These are phyloP conservation scores for Cystodermella granulosa DNA, from an alignment of 1,284 basidiomycete genomes.

Conservation along the genomic window DNA sequence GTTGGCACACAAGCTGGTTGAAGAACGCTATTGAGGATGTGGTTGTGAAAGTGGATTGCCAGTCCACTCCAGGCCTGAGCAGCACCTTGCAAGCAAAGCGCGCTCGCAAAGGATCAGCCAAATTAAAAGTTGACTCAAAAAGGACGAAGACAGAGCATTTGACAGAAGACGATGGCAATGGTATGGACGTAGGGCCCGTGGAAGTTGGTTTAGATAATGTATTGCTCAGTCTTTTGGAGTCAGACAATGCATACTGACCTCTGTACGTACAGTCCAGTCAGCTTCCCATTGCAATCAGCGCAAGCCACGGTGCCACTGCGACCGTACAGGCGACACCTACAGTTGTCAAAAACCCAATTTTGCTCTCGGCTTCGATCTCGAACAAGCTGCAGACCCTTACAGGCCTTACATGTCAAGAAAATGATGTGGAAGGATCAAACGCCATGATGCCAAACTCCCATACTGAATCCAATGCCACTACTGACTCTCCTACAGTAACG, in stretches of 20 bases:
- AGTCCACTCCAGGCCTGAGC: not conserved
- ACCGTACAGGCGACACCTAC: not conserved
- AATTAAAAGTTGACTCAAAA: not conserved
- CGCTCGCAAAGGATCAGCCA: not conserved
- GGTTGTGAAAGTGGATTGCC: not conserved
- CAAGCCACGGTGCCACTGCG: not conserved
- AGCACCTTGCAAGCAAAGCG: not conserved
- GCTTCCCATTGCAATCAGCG: not conserved
- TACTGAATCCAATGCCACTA: no score
- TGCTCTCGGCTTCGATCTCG: not conserved
- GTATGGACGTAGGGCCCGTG: no score
- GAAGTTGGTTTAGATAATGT: no score
- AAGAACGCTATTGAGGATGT: no score
- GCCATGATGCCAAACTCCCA: no score
- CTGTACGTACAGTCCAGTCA: no score
- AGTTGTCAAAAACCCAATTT: not conserved
- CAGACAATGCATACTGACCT: no score
- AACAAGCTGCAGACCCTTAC: not conserved
- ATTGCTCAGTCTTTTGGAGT: no score
- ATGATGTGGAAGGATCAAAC: no score
- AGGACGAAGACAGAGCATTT: not conserved
- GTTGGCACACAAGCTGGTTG: conserved; percentile 2
- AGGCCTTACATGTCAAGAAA: not conserved
- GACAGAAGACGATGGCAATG: no score
- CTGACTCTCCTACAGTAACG: no score